These are phyloP conservation scores for Cordyceps sp. DNA, from an alignment of 2,329 filamentous ascomycete species.

Conservation along the genomic window DNA sequence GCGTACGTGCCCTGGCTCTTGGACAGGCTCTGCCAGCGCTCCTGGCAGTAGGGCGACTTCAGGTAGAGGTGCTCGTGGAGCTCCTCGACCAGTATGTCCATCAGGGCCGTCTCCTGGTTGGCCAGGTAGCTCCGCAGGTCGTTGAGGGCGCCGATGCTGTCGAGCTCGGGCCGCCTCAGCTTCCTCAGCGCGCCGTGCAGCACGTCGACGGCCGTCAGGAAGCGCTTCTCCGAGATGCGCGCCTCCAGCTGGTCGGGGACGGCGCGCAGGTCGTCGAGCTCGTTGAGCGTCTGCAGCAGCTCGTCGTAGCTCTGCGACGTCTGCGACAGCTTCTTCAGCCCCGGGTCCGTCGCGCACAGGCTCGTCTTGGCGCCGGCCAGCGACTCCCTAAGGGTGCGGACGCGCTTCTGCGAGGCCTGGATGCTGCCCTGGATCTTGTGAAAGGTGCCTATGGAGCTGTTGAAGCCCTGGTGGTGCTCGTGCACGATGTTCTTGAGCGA, in stretches of 20 bases:
- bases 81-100: conserved; percentile 94
- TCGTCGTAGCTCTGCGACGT: conserved; percentile 84
- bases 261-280: conserved; percentile 73
- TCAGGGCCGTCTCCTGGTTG: conserved; percentile 82
- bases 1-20: conserved; percentile 43
- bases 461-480: conserved; percentile 97
- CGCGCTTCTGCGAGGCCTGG: conserved; percentile 69
- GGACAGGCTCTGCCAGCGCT: conserved; percentile 76
- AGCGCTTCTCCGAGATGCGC: conserved; percentile 89
- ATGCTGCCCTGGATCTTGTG: conserved; percentile 97
- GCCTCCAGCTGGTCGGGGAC: conserved; percentile 89
- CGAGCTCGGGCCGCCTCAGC: conserved; percentile 74
- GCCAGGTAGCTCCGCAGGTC: conserved; percentile 78
- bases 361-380: conserved; percentile 65
- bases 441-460: conserved; percentile 95
- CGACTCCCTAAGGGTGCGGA: conserved; percentile 70
- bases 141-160: conserved; percentile 74
- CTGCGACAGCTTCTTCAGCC: conserved; percentile 76
- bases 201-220: conserved; percentile 81
- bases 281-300: conserved; percentile 65
- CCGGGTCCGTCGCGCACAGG: conserved; percentile 72
- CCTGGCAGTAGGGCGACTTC: conserved; percentile 93
- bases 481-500: conserved; percentile 92
- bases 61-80: conserved; percentile 93
- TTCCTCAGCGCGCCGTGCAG: conserved; percentile 74